phyloP scores from a whole-genome alignment of 1,284 basidiomycete genomes.

The Polyporus tsugae region DNA sequence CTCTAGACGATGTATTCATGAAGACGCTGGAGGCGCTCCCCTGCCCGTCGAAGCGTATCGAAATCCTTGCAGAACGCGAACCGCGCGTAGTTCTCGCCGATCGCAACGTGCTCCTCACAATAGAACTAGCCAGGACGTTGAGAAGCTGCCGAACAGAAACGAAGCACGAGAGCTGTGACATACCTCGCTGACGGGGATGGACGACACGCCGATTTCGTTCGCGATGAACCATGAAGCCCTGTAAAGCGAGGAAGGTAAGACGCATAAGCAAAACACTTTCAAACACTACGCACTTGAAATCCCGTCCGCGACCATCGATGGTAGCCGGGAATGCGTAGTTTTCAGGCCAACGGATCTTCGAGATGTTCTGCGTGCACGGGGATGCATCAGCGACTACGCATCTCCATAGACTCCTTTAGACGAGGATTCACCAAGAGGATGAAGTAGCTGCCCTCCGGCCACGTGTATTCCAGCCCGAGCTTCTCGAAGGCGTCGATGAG shows the following conservation, averaged over 20 bases:
- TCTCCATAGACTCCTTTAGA: not conserved
- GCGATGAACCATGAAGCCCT: slow-evolving; percentile 93
- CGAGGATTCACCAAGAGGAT: slow-evolving; percentile 73
- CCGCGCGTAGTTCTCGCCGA: slow-evolving; percentile 87
- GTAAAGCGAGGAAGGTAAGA: not conserved
- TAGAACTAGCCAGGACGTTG: slow-evolving; percentile 71
- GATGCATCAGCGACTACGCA: not conserved
- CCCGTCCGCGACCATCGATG: slow-evolving; percentile 81
- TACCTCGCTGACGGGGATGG: slow-evolving; percentile 93
- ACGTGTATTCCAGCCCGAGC: slow-evolving; percentile 85
- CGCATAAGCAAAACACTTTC: not conserved
- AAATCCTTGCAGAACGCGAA: slow-evolving; percentile 95
- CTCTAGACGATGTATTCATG: slow-evolving; percentile 24
- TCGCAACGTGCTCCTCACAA: slow-evolving; percentile 80
- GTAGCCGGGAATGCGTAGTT: slow-evolving; percentile 83
- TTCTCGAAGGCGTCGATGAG: slow-evolving; percentile 83
- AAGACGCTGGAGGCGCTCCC: slow-evolving; percentile 68
- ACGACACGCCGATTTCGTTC: slow-evolving; percentile 86
- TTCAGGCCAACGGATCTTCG: slow-evolving; percentile 79
- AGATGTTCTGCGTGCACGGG: slow-evolving; percentile 69
- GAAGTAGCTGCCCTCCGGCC: slow-evolving; percentile 91
- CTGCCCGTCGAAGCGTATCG: slow-evolving; percentile 81
- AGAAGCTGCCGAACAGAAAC: not conserved
- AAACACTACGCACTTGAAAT: slow-evolving; percentile 73
- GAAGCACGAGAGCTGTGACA: not conserved